These are phyloP conservation scores for Gardenia jasminoides DNA, from an alignment of 257 asterid genomes.

Conservation along the genomic window DNA sequence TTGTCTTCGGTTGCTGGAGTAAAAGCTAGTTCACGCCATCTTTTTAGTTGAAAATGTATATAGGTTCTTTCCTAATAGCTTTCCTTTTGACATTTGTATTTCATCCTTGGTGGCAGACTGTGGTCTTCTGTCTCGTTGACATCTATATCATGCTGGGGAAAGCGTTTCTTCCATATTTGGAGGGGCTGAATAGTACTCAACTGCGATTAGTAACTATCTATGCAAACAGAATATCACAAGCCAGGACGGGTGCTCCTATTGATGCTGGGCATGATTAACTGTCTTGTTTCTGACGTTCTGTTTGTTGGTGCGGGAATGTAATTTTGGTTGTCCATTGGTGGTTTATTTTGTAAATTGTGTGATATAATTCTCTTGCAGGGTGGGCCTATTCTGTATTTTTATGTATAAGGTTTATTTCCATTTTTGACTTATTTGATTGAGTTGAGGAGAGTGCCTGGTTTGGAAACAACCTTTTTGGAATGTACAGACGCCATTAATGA, in stretches of 20 bases:
- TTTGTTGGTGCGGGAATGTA: constrained; percentile 20
- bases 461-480: constrained; percentile 3
- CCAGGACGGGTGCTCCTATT: constrained; percentile 83
- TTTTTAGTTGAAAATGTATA: not conserved
- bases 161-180: constrained; percentile 90
- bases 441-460: constrained; percentile 18
- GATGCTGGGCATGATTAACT: constrained; percentile 53
- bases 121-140: constrained; percentile 96
- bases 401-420: constrained; percentile 18
- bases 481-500: constrained; percentile 10
- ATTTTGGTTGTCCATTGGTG: constrained; percentile 28
- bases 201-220: constrained; percentile 86
- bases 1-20: not conserved
- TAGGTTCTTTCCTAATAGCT: not conserved
- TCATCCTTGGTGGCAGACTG: constrained; percentile 65
- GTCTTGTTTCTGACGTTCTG: constrained; percentile 8
- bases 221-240: constrained; percentile 97
- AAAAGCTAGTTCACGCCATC: not conserved
- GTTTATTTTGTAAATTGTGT: constrained; percentile 30
- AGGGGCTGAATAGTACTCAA: constrained; percentile 89
- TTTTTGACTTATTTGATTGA: constrained; percentile 15
- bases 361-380: constrained; percentile 7
- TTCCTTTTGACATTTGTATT: constrained; percentile 11
- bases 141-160: constrained; percentile 94
- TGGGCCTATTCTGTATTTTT: constrained; percentile 13